phyloP scores from a whole-genome alignment of 2,329 filamentous ascomycete genomes.

The Beauveria sp. region DNA sequence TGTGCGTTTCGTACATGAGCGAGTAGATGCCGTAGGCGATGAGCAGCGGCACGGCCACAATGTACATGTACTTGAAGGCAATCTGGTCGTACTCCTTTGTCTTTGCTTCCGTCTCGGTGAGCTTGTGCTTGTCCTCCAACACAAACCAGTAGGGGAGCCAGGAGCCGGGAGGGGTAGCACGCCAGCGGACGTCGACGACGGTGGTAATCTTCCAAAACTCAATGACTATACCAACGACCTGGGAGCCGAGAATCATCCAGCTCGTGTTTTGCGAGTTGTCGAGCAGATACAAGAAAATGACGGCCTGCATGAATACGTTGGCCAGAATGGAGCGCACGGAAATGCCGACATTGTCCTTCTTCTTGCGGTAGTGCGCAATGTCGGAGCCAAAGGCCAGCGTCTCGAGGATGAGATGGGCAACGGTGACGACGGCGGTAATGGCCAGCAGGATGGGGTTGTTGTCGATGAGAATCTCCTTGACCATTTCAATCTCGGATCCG shows the following conservation, averaged over 20 bases:
- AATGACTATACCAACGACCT: constrained; percentile 70
- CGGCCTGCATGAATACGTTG: constrained; percentile 93
- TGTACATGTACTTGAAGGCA: constrained; percentile 95
- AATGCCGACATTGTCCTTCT: constrained; percentile 98
- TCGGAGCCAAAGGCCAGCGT: constrained; percentile 95
- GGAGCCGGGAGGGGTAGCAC: constrained; percentile 59
- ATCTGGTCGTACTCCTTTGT: constrained; percentile 98
- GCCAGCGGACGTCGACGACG: constrained; percentile 78
- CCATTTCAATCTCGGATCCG: constrained; percentile 89
- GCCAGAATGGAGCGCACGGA: constrained; percentile 92
- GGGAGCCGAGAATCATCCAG: constrained; percentile 96
- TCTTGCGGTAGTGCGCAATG: constrained; percentile 96
- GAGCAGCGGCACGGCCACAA: constrained; percentile 80
- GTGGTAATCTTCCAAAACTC: constrained; percentile 94
- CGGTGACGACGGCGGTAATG: constrained; percentile 74
- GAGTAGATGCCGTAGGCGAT: constrained; percentile 87
- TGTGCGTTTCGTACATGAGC: constrained; percentile 86
- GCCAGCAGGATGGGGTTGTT: constrained; percentile 87
- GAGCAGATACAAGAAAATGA: constrained; percentile 94
- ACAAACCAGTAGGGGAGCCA: constrained; percentile 70
- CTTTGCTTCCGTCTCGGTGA: constrained; percentile 92
- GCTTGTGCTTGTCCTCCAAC: constrained; percentile 95
- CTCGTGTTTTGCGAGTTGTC: constrained; percentile 97
- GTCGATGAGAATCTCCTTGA: constrained; percentile 91
- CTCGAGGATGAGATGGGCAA: constrained; percentile 92